Evolutionary conservation across 1,284 basidiomycete genomes (phyloP).

Genomic region (Ustilago xerochloae): DNA sequence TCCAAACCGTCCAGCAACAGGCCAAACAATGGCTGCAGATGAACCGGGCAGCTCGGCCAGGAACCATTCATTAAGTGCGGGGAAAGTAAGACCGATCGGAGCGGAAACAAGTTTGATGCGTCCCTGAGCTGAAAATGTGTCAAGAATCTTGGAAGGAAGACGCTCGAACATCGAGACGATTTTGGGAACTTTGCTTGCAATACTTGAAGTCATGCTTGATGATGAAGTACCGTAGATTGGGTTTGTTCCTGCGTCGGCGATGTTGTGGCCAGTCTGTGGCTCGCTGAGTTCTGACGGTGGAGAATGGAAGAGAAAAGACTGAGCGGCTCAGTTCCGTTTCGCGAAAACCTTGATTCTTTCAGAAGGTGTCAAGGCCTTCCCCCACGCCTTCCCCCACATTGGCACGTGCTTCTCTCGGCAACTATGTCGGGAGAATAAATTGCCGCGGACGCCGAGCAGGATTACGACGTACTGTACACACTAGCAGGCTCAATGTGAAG

Average conservation of each 20-base stretch:
- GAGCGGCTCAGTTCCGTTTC: too few species aligned
- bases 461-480: too few species aligned
- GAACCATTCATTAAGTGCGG: conserved; percentile 18
- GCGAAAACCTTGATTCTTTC: too few species aligned
- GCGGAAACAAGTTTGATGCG: conserved; percentile 22
- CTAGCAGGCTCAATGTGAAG: too few species aligned
- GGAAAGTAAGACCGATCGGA: conserved; percentile 3
- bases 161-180: conserved; percentile 28
- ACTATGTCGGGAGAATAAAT: background rate
- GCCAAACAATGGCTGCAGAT: conserved; percentile 24
- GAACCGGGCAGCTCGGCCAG: conserved; percentile 11
- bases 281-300: too few species aligned
- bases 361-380: too few species aligned
- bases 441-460: too few species aligned
- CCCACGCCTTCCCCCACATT: background rate
- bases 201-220: background rate
- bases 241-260: background rate
- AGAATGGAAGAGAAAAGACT: too few species aligned
- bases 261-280: too few species aligned
- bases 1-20: conserved; percentile 18
- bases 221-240: background rate
- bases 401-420: background rate
- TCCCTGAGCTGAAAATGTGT: background rate
- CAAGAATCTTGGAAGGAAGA: conserved; percentile 17
- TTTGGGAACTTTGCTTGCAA: conserved; percentile 7